These are phyloP conservation scores for Rhodamnia argentea DNA, from an alignment of 345 rosid species.

Conservation along the genomic window DNA sequence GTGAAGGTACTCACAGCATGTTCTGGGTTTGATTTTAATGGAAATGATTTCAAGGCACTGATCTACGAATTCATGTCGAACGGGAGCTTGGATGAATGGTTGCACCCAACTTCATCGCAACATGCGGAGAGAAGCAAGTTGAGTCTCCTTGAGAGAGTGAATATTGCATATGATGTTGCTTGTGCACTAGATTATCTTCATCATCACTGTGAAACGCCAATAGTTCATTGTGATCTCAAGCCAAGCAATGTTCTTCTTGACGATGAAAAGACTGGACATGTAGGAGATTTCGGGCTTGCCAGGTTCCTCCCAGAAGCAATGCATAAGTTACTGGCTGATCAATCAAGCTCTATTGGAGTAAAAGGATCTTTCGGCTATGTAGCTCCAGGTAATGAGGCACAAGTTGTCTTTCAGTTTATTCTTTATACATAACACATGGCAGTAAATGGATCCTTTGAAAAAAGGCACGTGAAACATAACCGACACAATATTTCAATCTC, in stretches of 20 bases:
- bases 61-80: no score
- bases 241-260: not conserved
- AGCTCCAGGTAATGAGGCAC: not conserved
- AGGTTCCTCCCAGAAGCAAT: not conserved
- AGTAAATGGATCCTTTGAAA: not conserved
- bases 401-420: not conserved
- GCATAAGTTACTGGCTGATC: not conserved
- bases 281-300: not conserved
- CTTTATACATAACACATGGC: not conserved
- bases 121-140: no score
- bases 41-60: no score
- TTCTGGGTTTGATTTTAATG: no score
- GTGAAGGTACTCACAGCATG: no score
- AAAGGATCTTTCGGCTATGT: not conserved
- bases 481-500: not conserved
- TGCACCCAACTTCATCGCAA: no score
- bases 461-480: not conserved
- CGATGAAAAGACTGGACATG: not conserved
- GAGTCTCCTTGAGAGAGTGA: not conserved
- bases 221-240: not conserved
- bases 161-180: not conserved
- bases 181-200: not conserved
- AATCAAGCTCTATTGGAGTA: not conserved
- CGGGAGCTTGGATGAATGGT: no score
- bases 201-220: not conserved